phyloP scores from a whole-genome alignment of 2,329 filamentous ascomycete genomes.

The Helminthosporium solani region DNA sequence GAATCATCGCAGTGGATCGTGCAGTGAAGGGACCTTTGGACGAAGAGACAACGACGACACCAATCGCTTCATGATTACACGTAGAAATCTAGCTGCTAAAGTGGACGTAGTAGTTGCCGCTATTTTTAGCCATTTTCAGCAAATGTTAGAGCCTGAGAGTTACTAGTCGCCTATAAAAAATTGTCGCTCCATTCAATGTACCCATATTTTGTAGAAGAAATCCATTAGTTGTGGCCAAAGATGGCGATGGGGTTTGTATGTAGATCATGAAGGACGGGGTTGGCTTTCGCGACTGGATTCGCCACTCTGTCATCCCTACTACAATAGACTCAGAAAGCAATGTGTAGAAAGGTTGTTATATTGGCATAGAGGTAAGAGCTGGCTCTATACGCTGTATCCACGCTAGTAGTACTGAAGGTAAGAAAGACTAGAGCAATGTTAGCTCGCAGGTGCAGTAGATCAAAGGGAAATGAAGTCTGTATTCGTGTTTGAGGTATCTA shows the following conservation, averaged over 20 bases:
- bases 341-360: no score
- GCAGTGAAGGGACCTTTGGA: constrained; percentile 29
- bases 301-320: not conserved
- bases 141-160: constrained; percentile 33
- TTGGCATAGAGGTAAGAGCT: no score
- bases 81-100: constrained; percentile 28
- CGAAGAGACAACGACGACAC: constrained; percentile 25
- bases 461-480: no score
- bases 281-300: constrained; percentile 7
- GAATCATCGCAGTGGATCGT: constrained; percentile 26
- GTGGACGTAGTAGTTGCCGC: constrained; percentile 31
- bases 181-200: constrained; percentile 29
- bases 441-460: no score
- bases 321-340: no score
- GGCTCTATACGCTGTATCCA: no score
- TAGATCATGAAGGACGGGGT: constrained; percentile 24
- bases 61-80: constrained; percentile 30
- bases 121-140: constrained; percentile 22
- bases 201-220: constrained; percentile 31
- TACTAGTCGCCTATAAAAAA: constrained; percentile 30
- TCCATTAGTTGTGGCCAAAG: constrained; percentile 27
- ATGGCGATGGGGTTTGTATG: constrained; percentile 32
- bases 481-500: no score
- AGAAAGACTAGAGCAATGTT: no score
- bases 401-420: no score